Conservation (phyloP, 495 filamentous ascomycete species). For the Trichoderma reesei region DNA sequence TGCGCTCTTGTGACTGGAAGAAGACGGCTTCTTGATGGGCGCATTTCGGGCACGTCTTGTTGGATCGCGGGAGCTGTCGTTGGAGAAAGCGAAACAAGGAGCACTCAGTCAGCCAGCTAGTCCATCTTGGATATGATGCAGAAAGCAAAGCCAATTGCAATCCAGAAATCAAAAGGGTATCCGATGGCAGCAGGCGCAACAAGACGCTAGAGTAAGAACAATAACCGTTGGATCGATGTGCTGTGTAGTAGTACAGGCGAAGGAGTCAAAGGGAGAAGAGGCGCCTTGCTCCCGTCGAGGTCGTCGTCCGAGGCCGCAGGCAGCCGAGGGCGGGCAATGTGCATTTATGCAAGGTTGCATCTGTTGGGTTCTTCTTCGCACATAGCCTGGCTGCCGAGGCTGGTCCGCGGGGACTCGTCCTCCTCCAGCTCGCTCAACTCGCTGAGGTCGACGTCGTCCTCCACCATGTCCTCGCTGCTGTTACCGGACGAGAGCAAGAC, state of each 20-base stretch:
- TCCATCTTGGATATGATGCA: conserved; percentile 8
- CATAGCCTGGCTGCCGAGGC: no score
- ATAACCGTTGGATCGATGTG: not conserved
- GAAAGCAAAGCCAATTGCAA: conserved; percentile 7
- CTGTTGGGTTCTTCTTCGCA: no score
- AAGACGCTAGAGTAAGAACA: not conserved
- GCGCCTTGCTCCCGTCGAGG: not conserved
- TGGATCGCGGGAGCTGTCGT: conserved; percentile 73
- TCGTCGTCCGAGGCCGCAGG: not conserved
- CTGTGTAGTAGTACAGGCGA: not conserved
- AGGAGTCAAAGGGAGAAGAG: not conserved
- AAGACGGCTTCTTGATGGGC: conserved; percentile 82
- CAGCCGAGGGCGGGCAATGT: not conserved
- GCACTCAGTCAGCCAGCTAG: conserved; percentile 27
- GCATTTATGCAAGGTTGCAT: not conserved
- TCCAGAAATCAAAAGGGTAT: not conserved
- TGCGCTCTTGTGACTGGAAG: conserved; percentile 96
- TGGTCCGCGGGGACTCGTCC: no score
- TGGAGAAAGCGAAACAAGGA: conserved; percentile 10
- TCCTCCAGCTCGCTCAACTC: not conserved
- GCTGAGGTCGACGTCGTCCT: conserved; percentile 12
- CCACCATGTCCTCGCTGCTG: conserved; percentile 12
- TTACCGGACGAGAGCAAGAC: not conserved
- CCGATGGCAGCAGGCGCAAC: not conserved
- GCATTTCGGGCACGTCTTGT: conserved; percentile 75